These are phyloP conservation scores for Amylocarpus encephaloides DNA, from an alignment of 2,329 filamentous ascomycete species.

Conservation along the genomic window DNA sequence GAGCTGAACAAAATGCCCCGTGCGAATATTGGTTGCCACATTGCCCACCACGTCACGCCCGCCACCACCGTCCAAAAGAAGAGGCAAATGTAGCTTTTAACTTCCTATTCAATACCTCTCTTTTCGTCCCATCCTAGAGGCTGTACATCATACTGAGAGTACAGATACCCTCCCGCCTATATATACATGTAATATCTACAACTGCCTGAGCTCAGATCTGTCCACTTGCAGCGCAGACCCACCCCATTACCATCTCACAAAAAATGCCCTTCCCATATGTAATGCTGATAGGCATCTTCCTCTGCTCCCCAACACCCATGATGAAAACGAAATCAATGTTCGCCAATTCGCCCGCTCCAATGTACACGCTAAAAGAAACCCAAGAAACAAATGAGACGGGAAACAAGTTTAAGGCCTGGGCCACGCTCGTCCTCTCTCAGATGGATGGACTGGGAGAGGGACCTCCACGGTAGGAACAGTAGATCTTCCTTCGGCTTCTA, in stretches of 20 bases:
- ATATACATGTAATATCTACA: too few species aligned
- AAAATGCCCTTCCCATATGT: background rate
- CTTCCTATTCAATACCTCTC: too few species aligned
- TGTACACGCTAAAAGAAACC: constrained; percentile 4
- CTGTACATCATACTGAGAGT: too few species aligned
- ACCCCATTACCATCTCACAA: background rate
- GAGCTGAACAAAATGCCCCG: too few species aligned
- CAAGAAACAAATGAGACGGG: background rate
- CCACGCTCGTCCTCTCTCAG: constrained; percentile 33
- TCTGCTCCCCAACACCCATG: constrained; percentile 4
- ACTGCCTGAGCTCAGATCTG: too few species aligned
- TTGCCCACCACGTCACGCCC: too few species aligned
- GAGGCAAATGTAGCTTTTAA: too few species aligned
- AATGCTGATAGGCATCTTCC: background rate
- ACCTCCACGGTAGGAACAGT: constrained; percentile 43
- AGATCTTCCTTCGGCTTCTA: constrained; percentile 58
- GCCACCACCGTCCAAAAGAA: too few species aligned
- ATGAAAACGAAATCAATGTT: constrained; percentile 2
- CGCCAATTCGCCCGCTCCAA: constrained; percentile 1
- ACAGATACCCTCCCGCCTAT: background rate
- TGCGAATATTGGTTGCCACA: too few species aligned
- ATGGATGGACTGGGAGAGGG: constrained; percentile 42
- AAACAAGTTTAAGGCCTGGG: background rate
- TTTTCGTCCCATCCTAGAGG: too few species aligned
- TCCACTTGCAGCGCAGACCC: background rate